These are phyloP conservation scores for Leucosporidium scottii DNA, from an alignment of 768 basidiomycete genomes.

Conservation along the genomic window DNA sequence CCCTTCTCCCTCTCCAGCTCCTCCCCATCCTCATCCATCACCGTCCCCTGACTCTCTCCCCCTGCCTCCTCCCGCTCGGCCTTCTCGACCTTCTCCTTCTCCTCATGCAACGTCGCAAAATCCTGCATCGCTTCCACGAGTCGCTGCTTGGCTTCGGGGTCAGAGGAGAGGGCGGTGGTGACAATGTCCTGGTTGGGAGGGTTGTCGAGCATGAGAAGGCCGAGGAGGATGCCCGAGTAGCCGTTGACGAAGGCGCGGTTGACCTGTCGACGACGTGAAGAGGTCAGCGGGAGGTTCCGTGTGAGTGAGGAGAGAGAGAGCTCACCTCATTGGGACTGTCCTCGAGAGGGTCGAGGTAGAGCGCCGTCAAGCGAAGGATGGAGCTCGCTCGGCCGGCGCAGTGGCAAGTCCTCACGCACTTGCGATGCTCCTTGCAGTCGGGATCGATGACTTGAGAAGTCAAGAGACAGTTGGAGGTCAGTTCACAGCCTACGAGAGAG, in stretches of 20 bases:
- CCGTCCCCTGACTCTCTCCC: background rate
- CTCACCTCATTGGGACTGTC: constrained; percentile 26
- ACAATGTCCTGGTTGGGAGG: constrained; percentile 19
- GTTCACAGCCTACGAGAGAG: background rate
- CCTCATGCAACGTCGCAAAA: constrained; percentile 21
- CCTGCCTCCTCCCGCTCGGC: background rate
- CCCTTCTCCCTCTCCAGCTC: background rate
- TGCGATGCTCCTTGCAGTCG: background rate
- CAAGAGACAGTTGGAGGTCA: too few species aligned
- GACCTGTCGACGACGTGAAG: constrained; percentile 1
- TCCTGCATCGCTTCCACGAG: constrained; percentile 23
- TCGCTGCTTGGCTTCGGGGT: background rate
- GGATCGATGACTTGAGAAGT: constrained; percentile 6
- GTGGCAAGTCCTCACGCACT: constrained; percentile 3
- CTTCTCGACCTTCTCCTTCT: background rate
- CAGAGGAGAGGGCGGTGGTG: background rate
- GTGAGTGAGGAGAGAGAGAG: background rate
- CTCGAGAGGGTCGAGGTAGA: constrained; percentile 19
- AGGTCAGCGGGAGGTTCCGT: background rate
- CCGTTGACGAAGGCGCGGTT: constrained; percentile 18
- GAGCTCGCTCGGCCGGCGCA: background rate
- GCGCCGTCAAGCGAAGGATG: background rate
- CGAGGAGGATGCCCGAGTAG: constrained; percentile 27
- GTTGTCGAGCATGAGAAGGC: constrained; percentile 18
- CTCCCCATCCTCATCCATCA: background rate